These are phyloP conservation scores for Mycena sp. DNA, from an alignment of 1,284 basidiomycete species.

Conservation along the genomic window DNA sequence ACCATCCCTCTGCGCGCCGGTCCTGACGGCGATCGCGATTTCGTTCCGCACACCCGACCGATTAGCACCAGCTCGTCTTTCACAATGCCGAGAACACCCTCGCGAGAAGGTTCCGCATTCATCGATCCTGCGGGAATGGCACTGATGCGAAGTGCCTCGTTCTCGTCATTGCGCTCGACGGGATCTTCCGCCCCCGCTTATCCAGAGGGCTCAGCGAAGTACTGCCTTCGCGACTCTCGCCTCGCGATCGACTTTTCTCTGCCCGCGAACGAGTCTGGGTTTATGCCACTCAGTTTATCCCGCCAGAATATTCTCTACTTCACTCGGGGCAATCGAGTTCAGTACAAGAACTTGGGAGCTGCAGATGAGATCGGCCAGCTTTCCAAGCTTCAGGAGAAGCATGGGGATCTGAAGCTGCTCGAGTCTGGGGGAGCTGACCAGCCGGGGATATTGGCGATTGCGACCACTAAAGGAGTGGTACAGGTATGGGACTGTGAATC, in stretches of 20 bases:
- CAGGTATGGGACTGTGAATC: conserved; percentile 62
- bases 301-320: conserved; percentile 19
- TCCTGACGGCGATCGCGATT: background rate
- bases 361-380: conserved; percentile 47
- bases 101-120: background rate
- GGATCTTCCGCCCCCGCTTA: conserved; percentile 6
- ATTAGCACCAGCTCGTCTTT: conserved; percentile 15
- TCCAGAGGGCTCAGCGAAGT: conserved; percentile 22
- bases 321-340: conserved; percentile 22
- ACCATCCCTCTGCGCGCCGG: conserved; percentile 14
- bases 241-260: conserved; percentile 22
- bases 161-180: conserved; percentile 20
- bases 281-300: conserved; percentile 25
- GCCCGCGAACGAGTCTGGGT: background rate
- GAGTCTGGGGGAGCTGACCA: conserved; percentile 51
- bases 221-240: conserved; percentile 18
- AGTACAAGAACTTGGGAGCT: conserved; percentile 11
- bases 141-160: conserved; percentile 24
- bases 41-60: conserved; percentile 4
- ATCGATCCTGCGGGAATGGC: conserved; percentile 1
- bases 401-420: conserved; percentile 55
- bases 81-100: background rate
- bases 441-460: conserved; percentile 53
- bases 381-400: conserved; percentile 56
- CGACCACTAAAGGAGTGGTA: conserved; percentile 56